A percentile compares a stretch with the other conserved stretches of the same genome.
These are phyloP conservation scores for Didymella pinodella DNA, from an alignment of 2,329 filamentous ascomycete genomes.

Conservation along the genomic window DNA sequence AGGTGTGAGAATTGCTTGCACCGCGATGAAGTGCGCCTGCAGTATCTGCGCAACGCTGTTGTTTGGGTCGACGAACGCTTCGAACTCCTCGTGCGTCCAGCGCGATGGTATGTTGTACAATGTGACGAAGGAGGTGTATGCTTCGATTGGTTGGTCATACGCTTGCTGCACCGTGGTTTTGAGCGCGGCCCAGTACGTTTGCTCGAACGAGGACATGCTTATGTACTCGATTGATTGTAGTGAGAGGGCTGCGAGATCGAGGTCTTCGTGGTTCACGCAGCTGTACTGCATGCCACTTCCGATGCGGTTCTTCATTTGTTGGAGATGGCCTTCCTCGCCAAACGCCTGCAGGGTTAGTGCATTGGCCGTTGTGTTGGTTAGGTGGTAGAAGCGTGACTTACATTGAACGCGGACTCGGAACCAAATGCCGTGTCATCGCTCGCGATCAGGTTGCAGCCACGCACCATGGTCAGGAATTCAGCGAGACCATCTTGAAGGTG, in stretches of 20 bases:
- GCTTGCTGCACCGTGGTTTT: constrained; percentile 38
- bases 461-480: constrained; percentile 50
- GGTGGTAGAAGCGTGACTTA: constrained; percentile 22
- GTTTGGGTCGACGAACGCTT: constrained; percentile 53
- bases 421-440: constrained; percentile 32
- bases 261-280: constrained; percentile 36
- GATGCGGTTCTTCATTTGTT: constrained; percentile 42
- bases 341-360: constrained; percentile 34
- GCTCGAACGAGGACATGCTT: constrained; percentile 41
- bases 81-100: constrained; percentile 54
- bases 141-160: constrained; percentile 43
- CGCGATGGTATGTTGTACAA: constrained; percentile 54
- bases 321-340: constrained; percentile 43
- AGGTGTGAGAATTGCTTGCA: constrained; percentile 56
- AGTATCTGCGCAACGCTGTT: constrained; percentile 56
- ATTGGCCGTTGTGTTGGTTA: constrained; percentile 1
- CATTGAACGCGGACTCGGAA: constrained; percentile 41
- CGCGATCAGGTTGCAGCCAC: constrained; percentile 49
- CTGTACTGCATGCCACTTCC: constrained; percentile 25
- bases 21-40: constrained; percentile 57
- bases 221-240: constrained; percentile 38
- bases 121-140: constrained; percentile 54
- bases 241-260: constrained; percentile 44
- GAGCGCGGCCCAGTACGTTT: constrained; percentile 38
- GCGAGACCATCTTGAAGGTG: constrained; percentile 49